A percentile compares a stretch with the other conserved stretches of the same genome.
These are phyloP conservation scores for Neurospora cerealis DNA, from an alignment of 495 filamentous ascomycete genomes.

Conservation along the genomic window DNA sequence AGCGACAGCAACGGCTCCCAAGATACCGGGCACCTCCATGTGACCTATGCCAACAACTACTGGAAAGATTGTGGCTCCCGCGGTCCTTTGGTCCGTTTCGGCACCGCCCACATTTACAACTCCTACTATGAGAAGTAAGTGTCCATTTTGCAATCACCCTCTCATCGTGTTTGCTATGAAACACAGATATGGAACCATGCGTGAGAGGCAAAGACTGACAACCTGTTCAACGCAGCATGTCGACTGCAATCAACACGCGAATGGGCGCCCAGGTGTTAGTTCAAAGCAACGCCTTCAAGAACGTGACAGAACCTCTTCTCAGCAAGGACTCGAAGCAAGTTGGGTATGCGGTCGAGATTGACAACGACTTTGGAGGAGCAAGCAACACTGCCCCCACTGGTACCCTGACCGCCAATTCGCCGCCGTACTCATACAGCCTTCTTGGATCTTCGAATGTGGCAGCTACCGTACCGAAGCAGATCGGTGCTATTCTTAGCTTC, in stretches of 20 bases:
- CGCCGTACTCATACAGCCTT: constrained; percentile 43
- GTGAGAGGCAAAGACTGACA: constrained; percentile 5
- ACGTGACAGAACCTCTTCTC: constrained; percentile 37
- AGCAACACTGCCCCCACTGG: constrained; percentile 37
- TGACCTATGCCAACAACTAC: constrained; percentile 56
- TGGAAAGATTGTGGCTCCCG: constrained; percentile 53
- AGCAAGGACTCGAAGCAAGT: constrained; percentile 46
- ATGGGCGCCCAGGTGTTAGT: constrained; percentile 55
- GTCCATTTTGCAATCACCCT: not conserved
- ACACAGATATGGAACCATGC: not conserved
- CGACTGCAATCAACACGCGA: constrained; percentile 55
- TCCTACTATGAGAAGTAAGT: constrained; percentile 28
- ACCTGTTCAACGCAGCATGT: constrained; percentile 24
- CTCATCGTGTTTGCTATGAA: not conserved
- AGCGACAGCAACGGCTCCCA: constrained; percentile 37
- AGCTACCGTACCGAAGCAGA: constrained; percentile 34
- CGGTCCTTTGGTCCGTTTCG: constrained; percentile 51
- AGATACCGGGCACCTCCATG: constrained; percentile 43
- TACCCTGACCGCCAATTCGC: constrained; percentile 27
- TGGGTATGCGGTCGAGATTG: constrained; percentile 35
- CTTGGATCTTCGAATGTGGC: constrained; percentile 35
- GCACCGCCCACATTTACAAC: constrained; percentile 45
- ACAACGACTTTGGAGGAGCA: constrained; percentile 46
- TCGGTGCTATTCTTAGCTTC: constrained; percentile 47
- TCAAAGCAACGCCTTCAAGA: constrained; percentile 48